Evolutionary conservation across 768 basidiomycete genomes (phyloP).

Genomic region (Xanthoconium stramineum): DNA sequence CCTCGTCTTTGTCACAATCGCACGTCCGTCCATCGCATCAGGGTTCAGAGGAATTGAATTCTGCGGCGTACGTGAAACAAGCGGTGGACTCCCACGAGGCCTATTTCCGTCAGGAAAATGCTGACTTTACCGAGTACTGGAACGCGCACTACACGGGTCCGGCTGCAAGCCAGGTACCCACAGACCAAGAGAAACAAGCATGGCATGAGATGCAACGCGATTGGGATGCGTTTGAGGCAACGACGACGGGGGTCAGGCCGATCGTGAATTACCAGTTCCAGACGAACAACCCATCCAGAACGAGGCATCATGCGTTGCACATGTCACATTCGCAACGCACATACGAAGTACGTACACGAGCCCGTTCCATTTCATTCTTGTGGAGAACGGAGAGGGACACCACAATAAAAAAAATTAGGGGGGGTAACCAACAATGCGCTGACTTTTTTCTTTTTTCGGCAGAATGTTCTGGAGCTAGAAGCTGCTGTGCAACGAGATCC

Average conservation of each 20-base stretch:
- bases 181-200: constrained; percentile 26
- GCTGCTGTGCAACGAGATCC: constrained; percentile 82
- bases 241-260: constrained; percentile 57
- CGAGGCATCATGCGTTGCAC: constrained; percentile 45
- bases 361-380: constrained; percentile 8
- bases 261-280: constrained; percentile 69
- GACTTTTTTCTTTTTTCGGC: constrained; percentile 17
- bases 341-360: constrained; percentile 40
- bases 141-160: constrained; percentile 36
- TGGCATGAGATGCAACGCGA: constrained; percentile 73
- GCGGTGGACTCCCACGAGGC: constrained; percentile 51
- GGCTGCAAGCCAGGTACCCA: constrained; percentile 5
- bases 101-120: constrained; percentile 71
- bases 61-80: constrained; percentile 17
- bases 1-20: constrained; percentile 8
- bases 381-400: constrained; percentile 10
- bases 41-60: constrained; percentile 18
- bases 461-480: constrained; percentile 89
- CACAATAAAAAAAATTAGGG: background rate
- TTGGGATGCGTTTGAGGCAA: constrained; percentile 84
- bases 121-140: constrained; percentile 64
- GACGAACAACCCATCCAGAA: constrained; percentile 54
- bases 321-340: constrained; percentile 25
- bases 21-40: constrained; percentile 15
- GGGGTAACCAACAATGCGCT: constrained; percentile 9